Conservation (phyloP, 495 filamentous ascomycete genomes). For the Annulohypoxylon nitens region DNA sequence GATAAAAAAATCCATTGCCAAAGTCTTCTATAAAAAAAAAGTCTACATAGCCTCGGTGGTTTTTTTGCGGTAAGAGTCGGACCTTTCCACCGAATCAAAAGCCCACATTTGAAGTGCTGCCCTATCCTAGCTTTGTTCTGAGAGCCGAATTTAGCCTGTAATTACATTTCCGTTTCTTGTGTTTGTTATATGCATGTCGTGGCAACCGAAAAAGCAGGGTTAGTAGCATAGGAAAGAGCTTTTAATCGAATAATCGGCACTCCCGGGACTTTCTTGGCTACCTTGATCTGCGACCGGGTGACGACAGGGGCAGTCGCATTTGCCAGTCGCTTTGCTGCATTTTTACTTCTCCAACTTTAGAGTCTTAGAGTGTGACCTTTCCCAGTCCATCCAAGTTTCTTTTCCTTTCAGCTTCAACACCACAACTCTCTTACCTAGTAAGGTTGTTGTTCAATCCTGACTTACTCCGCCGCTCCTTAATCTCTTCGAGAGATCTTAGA, state of each 20-base stretch:
- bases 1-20: slow-evolving; percentile 33
- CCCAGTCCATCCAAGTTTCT: slow-evolving; percentile 39
- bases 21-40: slow-evolving; percentile 19
- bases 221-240: slow-evolving; percentile 13
- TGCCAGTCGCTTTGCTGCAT: slow-evolving; percentile 29
- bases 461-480: slow-evolving; percentile 68
- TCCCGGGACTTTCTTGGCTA: slow-evolving; percentile 41
- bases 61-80: slow-evolving; percentile 43
- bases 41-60: slow-evolving; percentile 42
- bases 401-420: slow-evolving; percentile 41
- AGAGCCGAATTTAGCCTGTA: slow-evolving; percentile 47
- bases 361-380: slow-evolving; percentile 33
- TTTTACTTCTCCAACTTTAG: slow-evolving; percentile 41
- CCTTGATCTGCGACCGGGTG: slow-evolving; percentile 45
- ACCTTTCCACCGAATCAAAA: slow-evolving; percentile 43
- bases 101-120: slow-evolving; percentile 23
- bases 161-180: slow-evolving; percentile 25
- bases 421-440: slow-evolving; percentile 18
- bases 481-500: slow-evolving; percentile 41
- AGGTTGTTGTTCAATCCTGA: slow-evolving; percentile 50
- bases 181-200: slow-evolving; percentile 21
- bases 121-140: slow-evolving; percentile 29
- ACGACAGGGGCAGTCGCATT: slow-evolving; percentile 45
- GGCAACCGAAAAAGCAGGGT: background rate
- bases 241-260: slow-evolving; percentile 48